Percentiles rank a stretch among this genome's conserved stretches.
Evolutionary conservation across 345 rosid species (phyloP).

Genomic region (Iberis pinnata): DNA sequence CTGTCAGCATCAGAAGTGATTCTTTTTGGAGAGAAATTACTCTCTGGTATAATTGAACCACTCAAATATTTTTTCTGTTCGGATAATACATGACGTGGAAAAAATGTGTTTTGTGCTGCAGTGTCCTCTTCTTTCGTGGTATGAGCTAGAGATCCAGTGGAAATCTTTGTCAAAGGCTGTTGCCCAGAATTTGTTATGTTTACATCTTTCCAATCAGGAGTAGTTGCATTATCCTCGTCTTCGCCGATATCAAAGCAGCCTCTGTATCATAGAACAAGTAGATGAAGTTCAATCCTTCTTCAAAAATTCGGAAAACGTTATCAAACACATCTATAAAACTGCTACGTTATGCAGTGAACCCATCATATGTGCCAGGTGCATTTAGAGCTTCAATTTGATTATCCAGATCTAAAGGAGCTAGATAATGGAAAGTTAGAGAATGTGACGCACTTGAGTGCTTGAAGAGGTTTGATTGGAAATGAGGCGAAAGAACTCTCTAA

Average conservation of each 20-base stretch:
- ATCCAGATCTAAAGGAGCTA: slow-evolving; percentile 15
- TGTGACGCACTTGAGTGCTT: slow-evolving; percentile 58
- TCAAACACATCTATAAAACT: slow-evolving; percentile 3
- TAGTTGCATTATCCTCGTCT: slow-evolving; percentile 50
- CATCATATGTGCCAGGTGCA: slow-evolving; percentile 1
- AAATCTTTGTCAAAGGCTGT: slow-evolving; percentile 34
- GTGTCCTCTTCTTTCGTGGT: slow-evolving; percentile 46
- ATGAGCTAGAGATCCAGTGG: slow-evolving; percentile 32
- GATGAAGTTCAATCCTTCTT: slow-evolving; percentile 3
- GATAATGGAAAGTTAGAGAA: slow-evolving; percentile 3
- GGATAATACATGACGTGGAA: slow-evolving; percentile 36
- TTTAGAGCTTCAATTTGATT: background rate
- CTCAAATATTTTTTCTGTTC: slow-evolving; percentile 54
- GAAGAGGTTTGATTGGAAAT: slow-evolving; percentile 80
- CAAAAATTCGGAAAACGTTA: background rate
- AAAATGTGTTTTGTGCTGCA: slow-evolving; percentile 39
- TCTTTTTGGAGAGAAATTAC: slow-evolving; percentile 47
- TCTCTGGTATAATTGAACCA: slow-evolving; percentile 52
- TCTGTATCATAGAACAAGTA: slow-evolving; percentile 41
- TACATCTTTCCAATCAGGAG: slow-evolving; percentile 50
- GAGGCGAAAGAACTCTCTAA: slow-evolving; percentile 71
- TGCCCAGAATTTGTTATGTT: slow-evolving; percentile 41
- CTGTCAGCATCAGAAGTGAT: slow-evolving; percentile 49
- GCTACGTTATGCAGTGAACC: slow-evolving; percentile 7
- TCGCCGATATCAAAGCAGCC: slow-evolving; percentile 78